Base-by-base conservation (phyloP, 2,329 filamentous ascomycete species). In the Exophiala lecanii-corni region DNA sequence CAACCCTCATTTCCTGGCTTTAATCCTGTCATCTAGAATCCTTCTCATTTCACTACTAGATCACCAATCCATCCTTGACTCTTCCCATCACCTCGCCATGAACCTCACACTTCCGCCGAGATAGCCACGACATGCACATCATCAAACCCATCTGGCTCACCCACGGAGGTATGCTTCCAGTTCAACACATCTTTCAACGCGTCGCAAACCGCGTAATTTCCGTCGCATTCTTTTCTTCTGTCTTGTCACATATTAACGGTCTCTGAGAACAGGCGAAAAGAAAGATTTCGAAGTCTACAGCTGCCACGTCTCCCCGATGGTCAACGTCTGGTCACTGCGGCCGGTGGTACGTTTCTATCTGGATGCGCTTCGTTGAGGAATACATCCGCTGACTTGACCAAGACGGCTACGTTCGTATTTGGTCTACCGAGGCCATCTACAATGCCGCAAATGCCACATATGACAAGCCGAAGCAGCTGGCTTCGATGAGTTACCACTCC, bases 231-330 rank as follows among this genome's bases (percentile, higher is more conserved):
- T 10, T 25, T 26, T 38, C 10, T 9, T 7, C 4, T 18, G 9
- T 5, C 12, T 9, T 16, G 12, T 13, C 16, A 25, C 20, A 31
- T 20, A 28, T 50, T 53, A 34, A 45, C 36, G 21, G 31, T 28
- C 18, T 49, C 43, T 43, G 20, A 50, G 55, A 52, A 46, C 58
- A 87, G 85, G 91, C 63, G 92, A 98, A 72, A 87, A 94, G 65
- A 97, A 96, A 63, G 89, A 97, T 64, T 94, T 94, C 62, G 92
- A 98, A 69, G 91, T 97, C 55, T 98, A 97, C 72, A 95, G 88
- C 70, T 97, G 91, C 66, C 87, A 97, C 73, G 82, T 98, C 53
- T 98, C 92, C 19, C 87, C 92, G 92, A 98, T 69, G 92, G 91
- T 55, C 84, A 81, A 61, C 81, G 92, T 53, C 77, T 98, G 44